Evolutionary conservation across 495 filamentous ascomycete genomes (phyloP).

Genomic region (Neurospora sp.): DNA sequence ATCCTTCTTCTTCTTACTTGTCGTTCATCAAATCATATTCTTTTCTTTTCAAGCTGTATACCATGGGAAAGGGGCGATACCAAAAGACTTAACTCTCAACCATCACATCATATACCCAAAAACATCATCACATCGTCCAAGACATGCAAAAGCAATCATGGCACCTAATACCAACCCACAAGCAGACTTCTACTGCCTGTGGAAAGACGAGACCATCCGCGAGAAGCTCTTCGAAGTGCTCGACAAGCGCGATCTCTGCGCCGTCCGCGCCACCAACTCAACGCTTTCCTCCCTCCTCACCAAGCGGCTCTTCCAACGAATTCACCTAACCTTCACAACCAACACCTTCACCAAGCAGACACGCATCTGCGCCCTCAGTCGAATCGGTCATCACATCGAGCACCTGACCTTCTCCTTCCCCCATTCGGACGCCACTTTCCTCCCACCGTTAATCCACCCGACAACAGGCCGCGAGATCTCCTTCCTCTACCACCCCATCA

Average conservation of each 20-base stretch:
- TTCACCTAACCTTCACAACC: slow-evolving; percentile 54
- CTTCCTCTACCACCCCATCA: slow-evolving; percentile 66
- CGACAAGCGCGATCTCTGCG: slow-evolving; percentile 39
- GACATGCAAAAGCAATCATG: slow-evolving; percentile 37
- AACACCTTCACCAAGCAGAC: slow-evolving; percentile 59
- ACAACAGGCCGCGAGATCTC: slow-evolving; percentile 57
- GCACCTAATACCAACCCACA: slow-evolving; percentile 26
- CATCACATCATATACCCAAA: background rate
- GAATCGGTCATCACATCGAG: slow-evolving; percentile 62
- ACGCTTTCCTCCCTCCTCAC: slow-evolving; percentile 43
- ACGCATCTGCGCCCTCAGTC: slow-evolving; percentile 55
- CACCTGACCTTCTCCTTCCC: slow-evolving; percentile 60
- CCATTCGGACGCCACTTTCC: slow-evolving; percentile 60
- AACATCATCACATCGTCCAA: slow-evolving; percentile 1
- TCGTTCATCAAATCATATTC: background rate
- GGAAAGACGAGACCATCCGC: slow-evolving; percentile 40
- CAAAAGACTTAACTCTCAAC: background rate
- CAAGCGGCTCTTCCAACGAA: slow-evolving; percentile 42
- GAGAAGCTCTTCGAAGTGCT: slow-evolving; percentile 41
- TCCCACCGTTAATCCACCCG: slow-evolving; percentile 65
- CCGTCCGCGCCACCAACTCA: slow-evolving; percentile 37
- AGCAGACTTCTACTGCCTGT: slow-evolving; percentile 40
- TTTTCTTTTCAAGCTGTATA: background rate
- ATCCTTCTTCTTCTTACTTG: background rate
- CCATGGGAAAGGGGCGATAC: background rate